These are phyloP conservation scores for Bothriochloa decipiens DNA, from an alignment of 176 grass and related monocot genomes.

Conservation along the genomic window DNA sequence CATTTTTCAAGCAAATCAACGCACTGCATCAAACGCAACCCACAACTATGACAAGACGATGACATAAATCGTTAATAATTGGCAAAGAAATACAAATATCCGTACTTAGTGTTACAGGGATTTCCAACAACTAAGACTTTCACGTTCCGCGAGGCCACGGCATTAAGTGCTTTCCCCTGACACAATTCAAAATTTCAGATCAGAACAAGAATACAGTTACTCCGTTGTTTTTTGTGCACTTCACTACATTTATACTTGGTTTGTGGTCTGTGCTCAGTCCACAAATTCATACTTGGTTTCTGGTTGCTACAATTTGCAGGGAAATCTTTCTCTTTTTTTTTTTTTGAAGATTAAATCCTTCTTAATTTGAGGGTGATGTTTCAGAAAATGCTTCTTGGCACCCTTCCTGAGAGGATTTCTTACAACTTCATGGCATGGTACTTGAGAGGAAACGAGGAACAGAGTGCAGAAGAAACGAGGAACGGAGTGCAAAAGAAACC, in stretches of 20 bases:
- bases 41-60: conserved; percentile 34
- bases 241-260: background rate
- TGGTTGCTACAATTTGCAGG: background rate
- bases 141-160: conserved; percentile 82
- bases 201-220: conserved; percentile 24
- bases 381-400: background rate
- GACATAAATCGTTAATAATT: conserved; percentile 12
- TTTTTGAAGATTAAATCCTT: background rate
- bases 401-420: background rate
- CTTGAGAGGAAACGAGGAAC: background rate
- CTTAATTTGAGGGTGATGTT: background rate
- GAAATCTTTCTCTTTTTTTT: too few species aligned
- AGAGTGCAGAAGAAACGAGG: background rate
- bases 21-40: conserved; percentile 56
- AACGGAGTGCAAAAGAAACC: conserved; percentile 46
- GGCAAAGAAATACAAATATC: conserved; percentile 1
- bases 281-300: background rate
- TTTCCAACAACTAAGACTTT: conserved; percentile 94
- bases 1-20: conserved; percentile 95
- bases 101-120: conserved; percentile 97
- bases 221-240: background rate
- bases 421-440: background rate
- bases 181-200: conserved; percentile 47
- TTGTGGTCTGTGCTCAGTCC: background rate
- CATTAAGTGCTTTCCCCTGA: conserved; percentile 97